These are phyloP conservation scores for Babesia gibsoni DNA, from an alignment of 169 alveolate species.

Conservation along the genomic window DNA sequence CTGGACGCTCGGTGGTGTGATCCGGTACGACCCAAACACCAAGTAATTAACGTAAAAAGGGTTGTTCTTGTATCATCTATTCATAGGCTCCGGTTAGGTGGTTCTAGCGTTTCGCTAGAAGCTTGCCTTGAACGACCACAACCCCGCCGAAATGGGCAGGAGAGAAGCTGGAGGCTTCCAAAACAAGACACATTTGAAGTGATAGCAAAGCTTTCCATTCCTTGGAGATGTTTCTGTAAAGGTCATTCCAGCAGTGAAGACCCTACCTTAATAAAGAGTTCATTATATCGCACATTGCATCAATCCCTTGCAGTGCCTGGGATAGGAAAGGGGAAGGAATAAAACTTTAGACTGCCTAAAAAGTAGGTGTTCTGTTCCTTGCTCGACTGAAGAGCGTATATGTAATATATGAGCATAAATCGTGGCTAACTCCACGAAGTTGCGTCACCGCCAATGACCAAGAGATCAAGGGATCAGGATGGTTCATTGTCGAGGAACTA, in stretches of 20 bases:
- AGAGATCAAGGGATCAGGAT: background rate
- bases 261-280: no score
- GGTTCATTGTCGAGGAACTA: background rate
- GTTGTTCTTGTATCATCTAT: background rate
- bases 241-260: no score
- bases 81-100: background rate
- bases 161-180: background rate
- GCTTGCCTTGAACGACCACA: background rate
- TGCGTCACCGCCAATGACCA: slow-evolving; percentile 12
- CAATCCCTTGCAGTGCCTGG: no score
- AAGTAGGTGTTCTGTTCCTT: no score
- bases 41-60: background rate
- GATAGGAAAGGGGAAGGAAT: no score
- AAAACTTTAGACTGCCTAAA: no score
- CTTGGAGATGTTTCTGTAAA: no score
- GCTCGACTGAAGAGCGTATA: no score
- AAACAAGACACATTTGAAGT: background rate
- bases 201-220: no score
- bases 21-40: background rate
- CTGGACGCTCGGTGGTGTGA: background rate
- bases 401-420: no score
- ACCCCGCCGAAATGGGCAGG: background rate
- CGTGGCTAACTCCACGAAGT: no score
- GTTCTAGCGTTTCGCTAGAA: background rate
- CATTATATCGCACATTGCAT: no score